Conservation (phyloP, 2,329 filamentous ascomycete genomes). For the Hypoxylon sp. region DNA sequence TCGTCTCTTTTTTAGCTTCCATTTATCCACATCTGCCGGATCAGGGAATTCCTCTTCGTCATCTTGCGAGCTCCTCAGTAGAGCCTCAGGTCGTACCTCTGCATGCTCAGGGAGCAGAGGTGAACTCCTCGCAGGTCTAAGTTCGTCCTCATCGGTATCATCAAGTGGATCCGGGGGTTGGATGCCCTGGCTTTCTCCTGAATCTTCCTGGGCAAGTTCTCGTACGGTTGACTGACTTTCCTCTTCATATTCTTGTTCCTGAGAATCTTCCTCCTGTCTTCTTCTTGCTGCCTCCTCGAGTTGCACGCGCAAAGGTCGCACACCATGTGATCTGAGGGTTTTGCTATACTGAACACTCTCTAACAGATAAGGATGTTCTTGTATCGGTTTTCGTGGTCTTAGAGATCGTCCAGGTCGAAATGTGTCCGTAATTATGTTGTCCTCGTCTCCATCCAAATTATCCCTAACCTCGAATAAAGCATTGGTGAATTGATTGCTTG, state of each 20-base stretch:
- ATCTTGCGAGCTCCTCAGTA: conserved; percentile 49
- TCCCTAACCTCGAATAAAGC: conserved; percentile 37
- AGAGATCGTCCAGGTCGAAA: conserved; percentile 61
- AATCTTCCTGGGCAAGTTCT: conserved; percentile 49
- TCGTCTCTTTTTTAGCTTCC: conserved; percentile 43
- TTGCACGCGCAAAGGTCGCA: conserved; percentile 66
- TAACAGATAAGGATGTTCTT: conserved; percentile 71
- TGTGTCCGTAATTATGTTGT: conserved; percentile 15
- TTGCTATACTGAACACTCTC: conserved; percentile 70
- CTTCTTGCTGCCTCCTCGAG: conserved; percentile 52
- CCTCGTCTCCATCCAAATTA: conserved; percentile 33
- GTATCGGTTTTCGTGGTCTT: conserved; percentile 73
- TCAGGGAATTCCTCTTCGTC: conserved; percentile 55
- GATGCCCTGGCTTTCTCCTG: conserved; percentile 57
- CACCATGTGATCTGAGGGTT: conserved; percentile 67
- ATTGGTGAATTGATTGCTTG: conserved; percentile 19
- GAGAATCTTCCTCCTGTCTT: conserved; percentile 61
- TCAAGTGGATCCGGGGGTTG: conserved; percentile 34
- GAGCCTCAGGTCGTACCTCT: conserved; percentile 13
- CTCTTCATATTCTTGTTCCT: conserved; percentile 67
- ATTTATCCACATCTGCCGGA: conserved; percentile 52
- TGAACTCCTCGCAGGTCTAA: conserved; percentile 39
- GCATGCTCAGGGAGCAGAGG: conserved; percentile 34
- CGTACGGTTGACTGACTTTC: conserved; percentile 63
- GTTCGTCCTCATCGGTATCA: conserved; percentile 44